phyloP scores from a whole-genome alignment of 2,329 filamentous ascomycete genomes.

The Acephala macrosclerotiorum region DNA sequence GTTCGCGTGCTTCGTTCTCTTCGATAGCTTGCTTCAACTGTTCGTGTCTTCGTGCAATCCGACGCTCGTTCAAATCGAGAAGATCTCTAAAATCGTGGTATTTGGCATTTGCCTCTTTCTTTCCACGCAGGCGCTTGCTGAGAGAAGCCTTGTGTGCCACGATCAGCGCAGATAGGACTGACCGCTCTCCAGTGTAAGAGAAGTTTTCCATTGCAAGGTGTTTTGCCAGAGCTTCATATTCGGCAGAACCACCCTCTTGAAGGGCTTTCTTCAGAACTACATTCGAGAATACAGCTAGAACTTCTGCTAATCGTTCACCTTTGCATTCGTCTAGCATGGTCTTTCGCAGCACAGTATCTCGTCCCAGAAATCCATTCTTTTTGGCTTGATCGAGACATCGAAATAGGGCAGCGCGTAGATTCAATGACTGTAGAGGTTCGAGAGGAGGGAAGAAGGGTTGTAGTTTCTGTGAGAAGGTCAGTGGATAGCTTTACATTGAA shows the following conservation, averaged over 20 bases:
- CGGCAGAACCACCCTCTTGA: constrained; percentile 50
- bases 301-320: constrained; percentile 87
- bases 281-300: constrained; percentile 84
- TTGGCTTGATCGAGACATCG: constrained; percentile 85
- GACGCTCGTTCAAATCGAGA: constrained; percentile 67
- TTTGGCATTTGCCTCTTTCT: constrained; percentile 62
- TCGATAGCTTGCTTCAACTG: constrained; percentile 46
- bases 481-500: constrained; percentile 2
- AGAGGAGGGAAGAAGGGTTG: constrained; percentile 89
- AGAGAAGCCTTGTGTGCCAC: constrained; percentile 77
- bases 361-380: constrained; percentile 82
- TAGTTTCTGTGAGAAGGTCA: constrained; percentile 68
- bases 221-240: constrained; percentile 57
- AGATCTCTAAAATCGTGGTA: constrained; percentile 71
- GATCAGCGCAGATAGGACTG: constrained; percentile 68
- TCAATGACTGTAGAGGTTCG: constrained; percentile 89
- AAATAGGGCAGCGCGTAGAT: constrained; percentile 84
- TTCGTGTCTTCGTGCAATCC: constrained; percentile 62
- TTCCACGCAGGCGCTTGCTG: constrained; percentile 62
- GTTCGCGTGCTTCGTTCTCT: constrained; percentile 37
- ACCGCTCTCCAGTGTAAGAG: constrained; percentile 62
- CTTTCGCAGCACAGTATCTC: constrained; percentile 84
- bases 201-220: constrained; percentile 65
- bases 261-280: constrained; percentile 78
- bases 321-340: constrained; percentile 98